Evolutionary conservation across 2,329 filamentous ascomycete genomes (phyloP), one percentile per base, ranked within the genome.

Genomic region (Dryadomyces quercus-mongolicae): DNA sequence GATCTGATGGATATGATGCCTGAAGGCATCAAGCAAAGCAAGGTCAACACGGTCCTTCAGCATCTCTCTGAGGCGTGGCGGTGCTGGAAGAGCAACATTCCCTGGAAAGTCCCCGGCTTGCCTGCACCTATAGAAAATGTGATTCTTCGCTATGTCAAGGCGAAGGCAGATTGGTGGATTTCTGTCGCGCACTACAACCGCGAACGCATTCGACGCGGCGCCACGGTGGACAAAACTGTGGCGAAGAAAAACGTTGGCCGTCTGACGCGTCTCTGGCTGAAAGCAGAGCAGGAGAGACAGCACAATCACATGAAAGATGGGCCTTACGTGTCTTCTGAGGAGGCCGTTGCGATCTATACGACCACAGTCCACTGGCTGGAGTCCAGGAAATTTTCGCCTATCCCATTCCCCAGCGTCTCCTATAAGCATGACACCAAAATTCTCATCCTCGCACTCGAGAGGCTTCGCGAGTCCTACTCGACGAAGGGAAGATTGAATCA

Each of bases 1-100:
- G 93, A 98, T 70, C 75, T 98, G 51, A 96, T 96, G 87, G 93
- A 98, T 65, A 98, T 98, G 94, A 98, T 98, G 93, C 93, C 93
- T 0, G 94, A 98, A 67, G 93, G 93, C 61, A 97, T 98, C 73
- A 96, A 96, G 70, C 93, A 98, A 68, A 98, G 93, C 74, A 98
- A 98, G 73, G 90, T 98, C 69, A 95, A 98, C 69, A 95, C 91
- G 1, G 92, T 98, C 47, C 74, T 98, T 53, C 93, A 97, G 65
- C 94, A 98, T 77, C 73, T 98, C 45, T 97, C 92, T 0, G 93
- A 98, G 73, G 93, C 93, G 15, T 98, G 93, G 93, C 82, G 93
- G 72, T 98, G 93, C 74, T 98, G 93, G 93, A 98, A 98, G 84
- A 96, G 91, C 71, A 98, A 98, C 65, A 98, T 98, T 61, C 93